Percentiles rank a stretch among this genome's conserved stretches.
Evolutionary conservation across 176 grass and related monocot genomes (phyloP).

Genomic region (Ananas comosus): DNA sequence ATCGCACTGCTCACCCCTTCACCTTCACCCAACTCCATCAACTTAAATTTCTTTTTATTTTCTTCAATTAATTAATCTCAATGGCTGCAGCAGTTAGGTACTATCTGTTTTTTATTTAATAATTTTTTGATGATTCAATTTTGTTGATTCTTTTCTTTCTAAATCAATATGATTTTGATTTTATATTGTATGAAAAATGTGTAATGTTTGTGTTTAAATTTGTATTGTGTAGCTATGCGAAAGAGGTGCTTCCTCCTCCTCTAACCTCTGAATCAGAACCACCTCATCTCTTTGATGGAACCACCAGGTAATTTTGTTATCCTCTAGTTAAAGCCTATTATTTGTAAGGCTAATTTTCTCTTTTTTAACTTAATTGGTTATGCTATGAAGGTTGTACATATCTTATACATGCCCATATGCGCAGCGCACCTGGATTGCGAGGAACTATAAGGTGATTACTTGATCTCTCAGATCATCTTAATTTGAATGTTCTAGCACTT

Average conservation of each 20-base stretch:
- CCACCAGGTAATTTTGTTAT: conserved; percentile 37
- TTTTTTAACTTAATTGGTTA: not conserved
- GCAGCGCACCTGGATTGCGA: conserved; percentile 55
- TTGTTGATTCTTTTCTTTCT: no score
- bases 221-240: conserved; percentile 11
- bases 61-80: not conserved
- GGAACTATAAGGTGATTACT: conserved; percentile 57
- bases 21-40: not conserved
- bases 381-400: conserved; percentile 51
- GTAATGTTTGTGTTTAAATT: no score
- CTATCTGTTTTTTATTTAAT: not conserved
- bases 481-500: not conserved
- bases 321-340: not conserved
- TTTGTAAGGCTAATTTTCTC: not conserved
- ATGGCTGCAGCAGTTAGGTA: conserved; percentile 19
- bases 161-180: not conserved
- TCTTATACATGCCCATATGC: conserved; percentile 61
- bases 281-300: conserved; percentile 53
- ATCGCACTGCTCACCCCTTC: no score
- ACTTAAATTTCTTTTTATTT: not conserved
- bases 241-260: conserved; percentile 37
- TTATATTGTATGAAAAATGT: not conserved
- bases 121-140: no score
- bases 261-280: conserved; percentile 46
- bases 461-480: not conserved